Conservation (phyloP, 148 eudicot species). For the Camellia japonica region DNA sequence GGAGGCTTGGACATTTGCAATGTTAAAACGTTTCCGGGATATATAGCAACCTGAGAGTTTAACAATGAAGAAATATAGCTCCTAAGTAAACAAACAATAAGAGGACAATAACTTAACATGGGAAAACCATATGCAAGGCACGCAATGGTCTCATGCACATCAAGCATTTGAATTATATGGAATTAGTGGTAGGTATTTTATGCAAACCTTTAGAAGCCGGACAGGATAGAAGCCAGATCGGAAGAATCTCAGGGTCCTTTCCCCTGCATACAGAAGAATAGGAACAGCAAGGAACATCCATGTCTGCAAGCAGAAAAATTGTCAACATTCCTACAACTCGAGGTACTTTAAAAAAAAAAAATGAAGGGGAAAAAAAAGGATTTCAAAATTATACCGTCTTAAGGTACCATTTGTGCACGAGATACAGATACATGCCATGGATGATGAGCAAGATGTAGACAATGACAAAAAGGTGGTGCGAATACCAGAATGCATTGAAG, state of each 20-base stretch:
- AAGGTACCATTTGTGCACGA: constrained; percentile 51
- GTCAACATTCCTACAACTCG: background rate
- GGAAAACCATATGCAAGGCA: background rate
- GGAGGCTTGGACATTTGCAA: constrained; percentile 95
- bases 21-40: constrained; percentile 84
- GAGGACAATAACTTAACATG: background rate
- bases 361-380: background rate
- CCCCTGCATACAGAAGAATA: constrained; percentile 89
- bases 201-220: constrained; percentile 67
- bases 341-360: background rate
- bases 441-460: constrained; percentile 55
- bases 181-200: background rate
- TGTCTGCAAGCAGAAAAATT: constrained; percentile 44
- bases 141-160: background rate
- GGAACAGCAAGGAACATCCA: constrained; percentile 97
- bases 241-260: constrained; percentile 78
- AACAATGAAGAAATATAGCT: constrained; percentile 12
- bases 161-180: background rate
- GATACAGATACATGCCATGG: constrained; percentile 54
- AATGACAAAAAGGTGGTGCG: constrained; percentile 62
- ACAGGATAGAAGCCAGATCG: constrained; percentile 75
- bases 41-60: constrained; percentile 66
- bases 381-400: constrained; percentile 40
- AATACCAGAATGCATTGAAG: constrained; percentile 75
- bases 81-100: background rate